A percentile compares a stretch with the other conserved stretches of the same genome.
Evolutionary conservation across 2,329 filamentous ascomycete species (phyloP).

Genomic region (Metarhizium rileyi): DNA sequence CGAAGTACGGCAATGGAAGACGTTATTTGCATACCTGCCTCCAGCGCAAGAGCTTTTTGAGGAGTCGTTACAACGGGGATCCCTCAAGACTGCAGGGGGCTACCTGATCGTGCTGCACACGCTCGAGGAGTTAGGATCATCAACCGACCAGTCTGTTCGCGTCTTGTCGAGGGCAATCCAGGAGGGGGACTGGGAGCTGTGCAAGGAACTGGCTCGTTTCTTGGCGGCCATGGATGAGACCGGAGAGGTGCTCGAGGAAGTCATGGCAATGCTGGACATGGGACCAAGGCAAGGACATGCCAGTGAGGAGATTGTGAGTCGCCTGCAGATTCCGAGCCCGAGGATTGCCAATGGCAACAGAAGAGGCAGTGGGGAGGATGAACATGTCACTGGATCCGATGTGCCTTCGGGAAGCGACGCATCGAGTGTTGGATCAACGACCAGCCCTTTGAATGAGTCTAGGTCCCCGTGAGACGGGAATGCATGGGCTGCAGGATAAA

Average conservation of each 20-base stretch:
- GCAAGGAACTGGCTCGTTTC: slow-evolving; percentile 91
- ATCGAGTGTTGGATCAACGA: slow-evolving; percentile 26
- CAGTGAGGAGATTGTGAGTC: slow-evolving; percentile 17
- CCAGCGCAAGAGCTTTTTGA: slow-evolving; percentile 89
- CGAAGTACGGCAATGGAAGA: slow-evolving; percentile 89
- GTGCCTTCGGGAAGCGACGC: slow-evolving; percentile 26
- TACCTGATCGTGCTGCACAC: slow-evolving; percentile 94
- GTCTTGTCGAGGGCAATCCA: slow-evolving; percentile 71
- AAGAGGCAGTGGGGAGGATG: slow-evolving; percentile 21
- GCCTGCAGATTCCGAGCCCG: slow-evolving; percentile 22
- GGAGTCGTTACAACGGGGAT: slow-evolving; percentile 74
- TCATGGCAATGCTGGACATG: slow-evolving; percentile 52
- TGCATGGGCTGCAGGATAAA: neutral
- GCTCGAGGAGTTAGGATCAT: slow-evolving; percentile 57
- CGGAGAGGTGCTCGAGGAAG: slow-evolving; percentile 67
- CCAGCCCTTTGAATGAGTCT: slow-evolving; percentile 15
- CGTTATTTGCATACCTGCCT: slow-evolving; percentile 83
- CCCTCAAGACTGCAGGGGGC: slow-evolving; percentile 88
- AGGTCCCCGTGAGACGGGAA: neutral
- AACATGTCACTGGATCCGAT: slow-evolving; percentile 24
- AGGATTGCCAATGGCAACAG: slow-evolving; percentile 21
- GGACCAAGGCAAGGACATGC: slow-evolving; percentile 19
- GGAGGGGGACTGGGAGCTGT: slow-evolving; percentile 89
- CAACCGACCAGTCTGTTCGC: slow-evolving; percentile 69
- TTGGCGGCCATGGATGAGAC: slow-evolving; percentile 83